phyloP scores from a whole-genome alignment of 305 asterid genomes.

The Fraxinus angustifolia region DNA sequence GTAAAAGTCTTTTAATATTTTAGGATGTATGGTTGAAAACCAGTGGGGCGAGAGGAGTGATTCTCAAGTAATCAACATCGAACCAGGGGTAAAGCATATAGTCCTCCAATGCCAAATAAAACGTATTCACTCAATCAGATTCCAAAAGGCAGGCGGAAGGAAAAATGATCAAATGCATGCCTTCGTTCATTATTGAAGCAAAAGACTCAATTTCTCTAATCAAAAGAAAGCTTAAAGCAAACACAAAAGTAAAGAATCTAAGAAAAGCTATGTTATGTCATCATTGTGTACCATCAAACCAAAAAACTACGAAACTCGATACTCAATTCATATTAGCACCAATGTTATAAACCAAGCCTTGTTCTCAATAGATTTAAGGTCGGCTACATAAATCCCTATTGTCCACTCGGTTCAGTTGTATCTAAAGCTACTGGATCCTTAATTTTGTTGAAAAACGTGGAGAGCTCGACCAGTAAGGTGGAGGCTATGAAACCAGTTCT shows the following conservation, averaged over 20 bases:
- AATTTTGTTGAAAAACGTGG: slow-evolving; percentile 31
- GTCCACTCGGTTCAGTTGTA: neutral
- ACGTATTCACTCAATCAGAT: slow-evolving; percentile 16
- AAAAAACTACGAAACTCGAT: neutral
- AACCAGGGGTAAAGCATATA: neutral
- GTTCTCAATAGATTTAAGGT: neutral
- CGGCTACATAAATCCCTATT: neutral
- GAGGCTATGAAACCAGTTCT: slow-evolving; percentile 43
- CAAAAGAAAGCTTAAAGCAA: slow-evolving; percentile 40
- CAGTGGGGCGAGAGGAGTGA: neutral
- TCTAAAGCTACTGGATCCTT: neutral
- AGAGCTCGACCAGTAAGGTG: slow-evolving; percentile 40
- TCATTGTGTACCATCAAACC: slow-evolving; percentile 21
- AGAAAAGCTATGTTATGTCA: slow-evolving; percentile 10
- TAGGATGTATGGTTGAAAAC: neutral
- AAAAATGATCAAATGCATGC: neutral
- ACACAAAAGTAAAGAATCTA: slow-evolving; percentile 38
- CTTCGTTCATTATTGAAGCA: slow-evolving; percentile 31
- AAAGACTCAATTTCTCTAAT: slow-evolving; percentile 11
- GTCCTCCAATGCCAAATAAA: neutral
- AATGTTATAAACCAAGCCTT: neutral
- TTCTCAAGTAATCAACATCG: neutral
- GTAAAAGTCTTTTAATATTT: neutral
- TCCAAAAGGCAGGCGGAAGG: slow-evolving; percentile 17
- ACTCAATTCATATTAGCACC: neutral